phyloP scores from a whole-genome alignment of 192 early-diverging fungal species.

The Coemansia umbellata region DNA sequence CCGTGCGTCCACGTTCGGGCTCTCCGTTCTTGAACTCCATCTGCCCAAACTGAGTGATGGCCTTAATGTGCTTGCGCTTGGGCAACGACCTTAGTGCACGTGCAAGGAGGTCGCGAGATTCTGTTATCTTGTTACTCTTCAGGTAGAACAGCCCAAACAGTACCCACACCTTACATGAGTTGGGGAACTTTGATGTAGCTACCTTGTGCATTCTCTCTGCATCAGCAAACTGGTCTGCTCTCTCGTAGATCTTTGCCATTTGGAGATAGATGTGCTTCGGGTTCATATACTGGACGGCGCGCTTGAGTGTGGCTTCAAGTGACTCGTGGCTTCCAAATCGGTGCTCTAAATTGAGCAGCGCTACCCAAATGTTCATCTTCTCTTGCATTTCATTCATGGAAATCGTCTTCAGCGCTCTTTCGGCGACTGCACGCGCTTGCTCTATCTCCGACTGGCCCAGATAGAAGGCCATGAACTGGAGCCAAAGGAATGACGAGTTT shows the following conservation, averaged over 20 bases:
- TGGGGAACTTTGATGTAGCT: conserved; percentile 81
- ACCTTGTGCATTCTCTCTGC: conserved; percentile 70
- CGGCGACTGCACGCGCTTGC: conserved; percentile 89
- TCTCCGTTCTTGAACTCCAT: conserved; percentile 98
- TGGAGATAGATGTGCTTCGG: conserved; percentile 87
- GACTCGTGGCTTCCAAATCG: conserved; percentile 82
- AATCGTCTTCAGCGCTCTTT: conserved; percentile 91
- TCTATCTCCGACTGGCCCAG: conserved; percentile 87
- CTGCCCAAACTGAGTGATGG: conserved; percentile 91
- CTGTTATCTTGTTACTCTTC: conserved; percentile 60
- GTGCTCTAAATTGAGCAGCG: conserved; percentile 93
- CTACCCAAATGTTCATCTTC: conserved; percentile 98
- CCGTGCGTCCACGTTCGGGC: conserved; percentile 92
- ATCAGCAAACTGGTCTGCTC: conserved; percentile 66
- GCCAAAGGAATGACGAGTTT: conserved; percentile 96
- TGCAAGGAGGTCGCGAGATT: conserved; percentile 78
- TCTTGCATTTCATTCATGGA: conserved; percentile 90
- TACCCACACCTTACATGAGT: conserved; percentile 90
- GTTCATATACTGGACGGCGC: conserved; percentile 80
- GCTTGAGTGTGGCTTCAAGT: conserved; percentile 79
- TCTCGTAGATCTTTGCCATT: conserved; percentile 86
- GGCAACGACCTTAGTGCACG: conserved; percentile 77
- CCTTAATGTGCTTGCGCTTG: conserved; percentile 94
- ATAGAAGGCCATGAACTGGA: conserved; percentile 99
- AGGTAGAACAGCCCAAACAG: conserved; percentile 78